A percentile compares a stretch with the other conserved stretches of the same genome.
Evolutionary conservation across 1,139 yeast genomes (phyloP).

Genomic region (Debaryomyces robertsiae): DNA sequence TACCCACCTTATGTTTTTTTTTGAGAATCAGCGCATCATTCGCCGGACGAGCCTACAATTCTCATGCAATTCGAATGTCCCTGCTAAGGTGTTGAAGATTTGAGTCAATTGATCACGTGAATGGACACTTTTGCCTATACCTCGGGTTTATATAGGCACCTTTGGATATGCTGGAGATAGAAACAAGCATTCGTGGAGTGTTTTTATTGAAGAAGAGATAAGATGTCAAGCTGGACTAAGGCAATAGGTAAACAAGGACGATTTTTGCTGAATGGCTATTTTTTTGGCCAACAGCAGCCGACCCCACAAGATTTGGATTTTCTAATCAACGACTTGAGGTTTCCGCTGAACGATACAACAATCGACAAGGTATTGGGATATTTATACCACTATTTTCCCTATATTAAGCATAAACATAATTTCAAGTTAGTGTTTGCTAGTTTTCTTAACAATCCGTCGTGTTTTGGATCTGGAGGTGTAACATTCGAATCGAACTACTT

Average conservation of each 20-base stretch:
- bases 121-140: too few species aligned
- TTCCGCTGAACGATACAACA: slow-evolving; percentile 38
- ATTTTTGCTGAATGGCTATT: slow-evolving; percentile 13
- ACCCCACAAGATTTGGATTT: slow-evolving; percentile 52
- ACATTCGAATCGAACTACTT: slow-evolving; percentile 37
- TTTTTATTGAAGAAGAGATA: too few species aligned
- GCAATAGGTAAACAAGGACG: slow-evolving; percentile 29
- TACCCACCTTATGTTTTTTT: too few species aligned
- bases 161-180: too few species aligned
- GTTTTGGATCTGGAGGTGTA: slow-evolving; percentile 44
- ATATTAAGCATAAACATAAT: slow-evolving; percentile 59
- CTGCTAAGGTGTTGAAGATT: too few species aligned
- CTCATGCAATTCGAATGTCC: too few species aligned
- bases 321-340: slow-evolving; percentile 45
- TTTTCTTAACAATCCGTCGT: slow-evolving; percentile 49
- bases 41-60: too few species aligned
- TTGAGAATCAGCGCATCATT: too few species aligned
- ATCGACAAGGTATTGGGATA: slow-evolving; percentile 50
- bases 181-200: too few species aligned
- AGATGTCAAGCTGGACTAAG: slow-evolving; percentile 23
- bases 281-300: slow-evolving; percentile 1
- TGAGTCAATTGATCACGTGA: too few species aligned
- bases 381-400: slow-evolving; percentile 62
- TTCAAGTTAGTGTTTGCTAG: slow-evolving; percentile 53
- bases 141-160: too few species aligned